A percentile compares a stretch with the other conserved stretches of the same genome.
Conservation (phyloP, 2,329 filamentous ascomycete genomes). For the Emmonsiellopsis sp. region DNA sequence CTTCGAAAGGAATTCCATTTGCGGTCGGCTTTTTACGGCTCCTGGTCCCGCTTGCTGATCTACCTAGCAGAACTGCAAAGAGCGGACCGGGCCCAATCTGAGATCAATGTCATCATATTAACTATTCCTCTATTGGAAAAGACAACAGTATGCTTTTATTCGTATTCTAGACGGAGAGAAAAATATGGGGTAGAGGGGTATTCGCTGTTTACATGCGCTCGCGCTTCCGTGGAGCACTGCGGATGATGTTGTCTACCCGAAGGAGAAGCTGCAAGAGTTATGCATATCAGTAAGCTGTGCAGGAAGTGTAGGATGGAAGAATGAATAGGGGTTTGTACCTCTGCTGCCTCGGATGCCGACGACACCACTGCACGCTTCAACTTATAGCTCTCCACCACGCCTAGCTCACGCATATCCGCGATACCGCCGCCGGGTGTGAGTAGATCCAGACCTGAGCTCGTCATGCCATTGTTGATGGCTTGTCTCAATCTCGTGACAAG, state of each 20-base stretch:
- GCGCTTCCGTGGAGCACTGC: slow-evolving; percentile 74
- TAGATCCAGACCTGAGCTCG: slow-evolving; percentile 82
- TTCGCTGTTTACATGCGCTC: slow-evolving; percentile 54
- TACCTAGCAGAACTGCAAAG: not conserved
- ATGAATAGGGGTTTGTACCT: slow-evolving; percentile 51
- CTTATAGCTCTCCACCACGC: slow-evolving; percentile 97
- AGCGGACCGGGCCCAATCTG: not conserved
- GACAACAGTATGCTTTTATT: not conserved
- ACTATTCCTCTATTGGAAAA: slow-evolving; percentile 1
- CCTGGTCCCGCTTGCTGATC: not conserved
- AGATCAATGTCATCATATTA: not conserved
- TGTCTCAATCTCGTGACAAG: slow-evolving; percentile 85
- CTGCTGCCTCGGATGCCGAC: slow-evolving; percentile 89
- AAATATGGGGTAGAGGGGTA: not conserved
- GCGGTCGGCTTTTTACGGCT: too few species aligned
- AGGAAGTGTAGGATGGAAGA: not conserved
- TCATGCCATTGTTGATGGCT: slow-evolving; percentile 90
- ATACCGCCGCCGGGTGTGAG: slow-evolving; percentile 84
- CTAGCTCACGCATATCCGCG: slow-evolving; percentile 88
- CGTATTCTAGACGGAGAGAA: not conserved
- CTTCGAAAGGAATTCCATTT: not conserved
- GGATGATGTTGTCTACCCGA: slow-evolving; percentile 95
- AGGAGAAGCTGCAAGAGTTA: slow-evolving; percentile 60
- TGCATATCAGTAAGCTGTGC: slow-evolving; percentile 13
- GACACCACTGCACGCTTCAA: slow-evolving; percentile 96